phyloP scores from a whole-genome alignment of 352 stramenopile genomes.

The Globisporangium orthogonon region DNA sequence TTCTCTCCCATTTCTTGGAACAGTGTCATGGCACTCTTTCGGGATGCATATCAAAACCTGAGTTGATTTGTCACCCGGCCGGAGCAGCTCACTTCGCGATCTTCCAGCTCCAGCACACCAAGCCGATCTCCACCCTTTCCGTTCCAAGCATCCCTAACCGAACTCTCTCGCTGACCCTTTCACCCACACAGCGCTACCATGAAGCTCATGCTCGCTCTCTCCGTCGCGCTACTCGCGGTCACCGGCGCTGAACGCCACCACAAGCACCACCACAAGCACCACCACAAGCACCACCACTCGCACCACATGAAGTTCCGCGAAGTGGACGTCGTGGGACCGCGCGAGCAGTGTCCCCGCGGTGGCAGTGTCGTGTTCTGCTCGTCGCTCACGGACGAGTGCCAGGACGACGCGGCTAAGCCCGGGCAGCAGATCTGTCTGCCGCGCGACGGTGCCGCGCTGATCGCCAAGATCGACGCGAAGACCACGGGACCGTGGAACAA shows the following conservation, averaged over 20 bases:
- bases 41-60: no score
- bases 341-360: slow-evolving; percentile 29
- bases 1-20: neutral
- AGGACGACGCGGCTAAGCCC: slow-evolving; percentile 23
- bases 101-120: slow-evolving; percentile 1
- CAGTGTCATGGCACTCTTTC: no score
- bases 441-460: slow-evolving; percentile 28
- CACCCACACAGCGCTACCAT: neutral
- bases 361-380: slow-evolving; percentile 35
- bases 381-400: slow-evolving; percentile 31
- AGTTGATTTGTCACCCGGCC: no score
- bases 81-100: slow-evolving; percentile 3
- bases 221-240: slow-evolving; percentile 6
- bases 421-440: slow-evolving; percentile 28
- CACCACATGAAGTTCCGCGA: slow-evolving; percentile 35
- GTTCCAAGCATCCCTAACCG: neutral
- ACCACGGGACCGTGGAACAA: slow-evolving; percentile 32
- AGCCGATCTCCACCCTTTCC: neutral
- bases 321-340: slow-evolving; percentile 31
- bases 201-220: slow-evolving; percentile 3
- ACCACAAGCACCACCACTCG: slow-evolving; percentile 16
- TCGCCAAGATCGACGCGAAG: slow-evolving; percentile 30
- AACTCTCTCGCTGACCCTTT: neutral
- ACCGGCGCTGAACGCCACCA: slow-evolving; percentile 7
- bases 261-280: slow-evolving; percentile 10